Base-by-base conservation (phyloP, 2,329 filamentous ascomycete genomes). In the Fusarium burgessii region DNA sequence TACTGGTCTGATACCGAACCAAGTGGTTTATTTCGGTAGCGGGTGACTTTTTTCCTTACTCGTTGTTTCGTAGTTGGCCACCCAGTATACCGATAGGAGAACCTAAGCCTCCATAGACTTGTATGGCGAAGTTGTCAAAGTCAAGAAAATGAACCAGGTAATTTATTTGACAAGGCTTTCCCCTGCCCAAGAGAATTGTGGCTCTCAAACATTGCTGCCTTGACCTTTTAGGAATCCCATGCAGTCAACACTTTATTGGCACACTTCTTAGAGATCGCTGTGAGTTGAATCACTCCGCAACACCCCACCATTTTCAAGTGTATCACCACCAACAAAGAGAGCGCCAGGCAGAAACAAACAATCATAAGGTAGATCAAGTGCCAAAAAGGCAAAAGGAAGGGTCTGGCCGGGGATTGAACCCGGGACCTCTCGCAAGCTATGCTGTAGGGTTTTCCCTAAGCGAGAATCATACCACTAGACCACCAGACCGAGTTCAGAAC, bases 391-490 rank as follows among this genome's bases (percentile, higher is more conserved):
- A 65, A 72, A 72, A 74, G 40, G 35, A 68, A 74, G 81, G 81
- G 80, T 81, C 80, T 81, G 80, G 80, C 81, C 81, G 81, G 80
- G 81, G 80, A 82, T 83, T 81, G 81, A 83, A 82, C 81, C 80
- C 81, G 81, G 81, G 81, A 82, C 81, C 81, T 82, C 81, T 82
- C 81, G 81, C 81, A 83, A 76, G 70, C 73, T 58, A 43, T 70
- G 78, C 79, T 78, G 52, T 72, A 78, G 80, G 80, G 79, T 81
- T 69, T 76, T 79, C 88, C 88, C 88, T 90, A 90, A 90, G 88
- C 88, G 87, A 89, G 88, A 90, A 90, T 90, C 87, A 90, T 90
- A 90, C 88, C 88, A 86, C 88, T 89, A 89, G 87, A 88, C 87
- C 86, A 89, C 80, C 82, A 82, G 82, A 83, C 82, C 83, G 41